Evolutionary conservation across 177 flowering plant genomes (phyloP).

Genomic region (Vitis hybrid): DNA sequence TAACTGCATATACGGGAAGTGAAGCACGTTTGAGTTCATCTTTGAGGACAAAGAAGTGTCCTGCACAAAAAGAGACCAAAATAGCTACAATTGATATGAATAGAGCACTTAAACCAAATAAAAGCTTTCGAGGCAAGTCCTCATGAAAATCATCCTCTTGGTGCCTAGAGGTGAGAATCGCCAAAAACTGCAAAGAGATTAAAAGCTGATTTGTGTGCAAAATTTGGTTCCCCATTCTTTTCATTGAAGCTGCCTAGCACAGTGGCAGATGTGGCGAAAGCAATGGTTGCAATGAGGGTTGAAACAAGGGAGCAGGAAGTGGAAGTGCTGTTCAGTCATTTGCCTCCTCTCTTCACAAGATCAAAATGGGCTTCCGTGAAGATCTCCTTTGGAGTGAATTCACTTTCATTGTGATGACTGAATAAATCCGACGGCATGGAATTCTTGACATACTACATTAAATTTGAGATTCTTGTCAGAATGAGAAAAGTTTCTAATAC

Average conservation of each 20-base stretch:
- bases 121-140: slow-evolving; percentile 32
- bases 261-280: slow-evolving; percentile 40
- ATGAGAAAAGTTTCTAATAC: too few species aligned
- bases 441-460: slow-evolving; percentile 19
- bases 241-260: slow-evolving; percentile 35
- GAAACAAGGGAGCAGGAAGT: slow-evolving; percentile 43
- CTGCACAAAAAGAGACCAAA: slow-evolving; percentile 43
- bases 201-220: slow-evolving; percentile 30
- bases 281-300: slow-evolving; percentile 34
- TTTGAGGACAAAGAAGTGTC: slow-evolving; percentile 35
- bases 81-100: slow-evolving; percentile 39
- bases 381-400: slow-evolving; percentile 25
- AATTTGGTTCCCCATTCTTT: slow-evolving; percentile 19
- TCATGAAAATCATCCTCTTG: slow-evolving; percentile 30
- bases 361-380: slow-evolving; percentile 29
- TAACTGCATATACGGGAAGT: slow-evolving; percentile 28
- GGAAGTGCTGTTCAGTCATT: slow-evolving; percentile 42
- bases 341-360: slow-evolving; percentile 19
- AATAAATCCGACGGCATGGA: slow-evolving; percentile 20
- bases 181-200: slow-evolving; percentile 33
- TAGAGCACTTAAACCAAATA: slow-evolving; percentile 34
- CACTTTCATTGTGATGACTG: slow-evolving; percentile 20
- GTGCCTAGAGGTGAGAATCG: slow-evolving; percentile 41
- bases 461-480: too few species aligned
- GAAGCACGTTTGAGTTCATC: slow-evolving; percentile 29